Conservation (phyloP, 2,329 filamentous ascomycete genomes). For the Fusarium sambucinum region DNA sequence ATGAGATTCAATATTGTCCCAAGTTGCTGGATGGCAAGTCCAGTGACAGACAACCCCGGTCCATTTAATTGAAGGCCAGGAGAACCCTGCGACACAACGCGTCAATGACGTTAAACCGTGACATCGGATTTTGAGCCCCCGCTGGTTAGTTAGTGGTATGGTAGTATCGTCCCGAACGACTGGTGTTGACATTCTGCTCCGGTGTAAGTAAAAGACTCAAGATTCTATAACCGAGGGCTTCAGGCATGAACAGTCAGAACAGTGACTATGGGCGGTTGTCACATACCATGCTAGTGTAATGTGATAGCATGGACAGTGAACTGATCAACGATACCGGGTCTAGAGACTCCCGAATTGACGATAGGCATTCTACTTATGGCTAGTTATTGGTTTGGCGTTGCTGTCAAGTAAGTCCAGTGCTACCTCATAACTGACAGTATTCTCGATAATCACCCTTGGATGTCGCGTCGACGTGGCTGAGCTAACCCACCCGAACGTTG, state of each 20-base stretch:
- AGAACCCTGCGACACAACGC: slow-evolving; percentile 23
- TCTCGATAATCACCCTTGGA: not conserved
- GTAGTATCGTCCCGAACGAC: slow-evolving; percentile 6
- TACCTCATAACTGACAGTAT: slow-evolving; percentile 1
- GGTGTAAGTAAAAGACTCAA: not conserved
- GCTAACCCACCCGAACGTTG: not conserved
- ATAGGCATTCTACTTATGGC: not conserved
- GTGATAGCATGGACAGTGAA: not conserved
- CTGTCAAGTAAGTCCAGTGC: slow-evolving; percentile 20
- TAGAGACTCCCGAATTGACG: not conserved
- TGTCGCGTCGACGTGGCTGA: slow-evolving; percentile 12
- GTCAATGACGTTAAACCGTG: slow-evolving; percentile 23
- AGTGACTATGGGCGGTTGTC: not conserved
- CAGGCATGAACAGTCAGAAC: not conserved
- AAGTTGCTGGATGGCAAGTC: slow-evolving; percentile 4
- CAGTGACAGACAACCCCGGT: not conserved
- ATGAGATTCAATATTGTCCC: slow-evolving; percentile 20
- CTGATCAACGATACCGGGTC: slow-evolving; percentile 7
- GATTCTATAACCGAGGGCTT: not conserved
- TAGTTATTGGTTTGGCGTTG: slow-evolving; percentile 29
- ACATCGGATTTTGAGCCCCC: not conserved
- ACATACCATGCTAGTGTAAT: not conserved
- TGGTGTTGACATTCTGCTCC: not conserved
- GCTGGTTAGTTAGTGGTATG: not conserved
- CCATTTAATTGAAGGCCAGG: slow-evolving; percentile 6